These are phyloP conservation scores for Acanthochlamys bracteata DNA, from an alignment of 106 monocot species.

Conservation along the genomic window DNA sequence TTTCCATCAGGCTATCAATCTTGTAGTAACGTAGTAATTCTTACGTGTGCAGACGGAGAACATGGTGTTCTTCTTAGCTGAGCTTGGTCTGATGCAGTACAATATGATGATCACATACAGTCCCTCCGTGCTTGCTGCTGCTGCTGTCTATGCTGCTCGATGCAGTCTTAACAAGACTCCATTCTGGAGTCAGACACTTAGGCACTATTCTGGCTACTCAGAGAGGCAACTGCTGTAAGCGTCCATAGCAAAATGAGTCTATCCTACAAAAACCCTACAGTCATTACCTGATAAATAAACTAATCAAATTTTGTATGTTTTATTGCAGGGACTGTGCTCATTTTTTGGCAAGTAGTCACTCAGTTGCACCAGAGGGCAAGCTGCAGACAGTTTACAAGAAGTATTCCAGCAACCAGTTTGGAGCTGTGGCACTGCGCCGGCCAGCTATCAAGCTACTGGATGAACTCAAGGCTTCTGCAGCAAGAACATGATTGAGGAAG, in stretches of 20 bases:
- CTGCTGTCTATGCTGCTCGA: constrained; percentile 53
- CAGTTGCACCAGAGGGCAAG: not conserved
- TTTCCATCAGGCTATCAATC: not conserved
- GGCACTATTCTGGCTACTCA: constrained; percentile 38
- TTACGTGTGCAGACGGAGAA: constrained; percentile 21
- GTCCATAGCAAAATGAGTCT: not conserved
- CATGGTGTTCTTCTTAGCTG: constrained; percentile 59
- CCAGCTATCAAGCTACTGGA: not conserved
- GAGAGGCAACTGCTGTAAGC: constrained; percentile 48
- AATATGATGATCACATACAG: constrained; percentile 20
- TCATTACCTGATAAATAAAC: not conserved
- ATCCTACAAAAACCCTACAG: not conserved
- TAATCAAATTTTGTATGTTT: not conserved
- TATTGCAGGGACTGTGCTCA: constrained; percentile 19
- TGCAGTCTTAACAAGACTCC: constrained; percentile 49
- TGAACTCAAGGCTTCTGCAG: not conserved
- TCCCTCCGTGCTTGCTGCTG: constrained; percentile 57
- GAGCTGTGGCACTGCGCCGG: not conserved
- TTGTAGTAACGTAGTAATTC: not conserved
- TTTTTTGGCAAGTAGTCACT: not conserved
- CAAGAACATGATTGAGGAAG: constrained; percentile 7
- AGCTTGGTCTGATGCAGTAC: constrained; percentile 56
- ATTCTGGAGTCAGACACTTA: constrained; percentile 48
- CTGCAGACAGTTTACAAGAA: constrained; percentile 6
- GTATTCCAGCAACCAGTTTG: constrained; percentile 1